phyloP scores from a whole-genome alignment of 148 eudicot genomes.

The Vaccinium corymbosum region DNA sequence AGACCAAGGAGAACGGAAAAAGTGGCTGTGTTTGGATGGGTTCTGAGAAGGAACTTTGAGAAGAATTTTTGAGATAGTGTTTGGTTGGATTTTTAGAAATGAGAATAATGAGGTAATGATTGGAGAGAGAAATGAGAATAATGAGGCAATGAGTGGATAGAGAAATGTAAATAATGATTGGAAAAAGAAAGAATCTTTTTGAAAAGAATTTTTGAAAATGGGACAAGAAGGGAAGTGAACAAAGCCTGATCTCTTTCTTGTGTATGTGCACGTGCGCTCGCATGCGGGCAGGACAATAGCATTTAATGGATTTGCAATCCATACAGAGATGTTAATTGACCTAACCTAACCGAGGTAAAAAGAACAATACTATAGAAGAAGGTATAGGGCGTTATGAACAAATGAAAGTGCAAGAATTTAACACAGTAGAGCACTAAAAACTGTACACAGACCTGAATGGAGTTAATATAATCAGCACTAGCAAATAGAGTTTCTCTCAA shows the following conservation, averaged over 20 bases:
- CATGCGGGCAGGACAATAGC: not conserved
- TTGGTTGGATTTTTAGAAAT: too few species aligned
- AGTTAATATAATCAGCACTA: conserved; percentile 57
- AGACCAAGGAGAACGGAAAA: not conserved
- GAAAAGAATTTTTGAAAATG: too few species aligned
- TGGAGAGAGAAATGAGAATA: too few species aligned
- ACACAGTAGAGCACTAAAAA: not conserved
- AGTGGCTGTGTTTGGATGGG: not conserved
- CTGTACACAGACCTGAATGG: conserved; percentile 59
- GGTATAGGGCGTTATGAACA: not conserved
- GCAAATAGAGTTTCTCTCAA: conserved; percentile 49
- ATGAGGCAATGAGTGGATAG: too few species aligned
- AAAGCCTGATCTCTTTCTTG: not conserved
- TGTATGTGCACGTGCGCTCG: too few species aligned
- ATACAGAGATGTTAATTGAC: not conserved
- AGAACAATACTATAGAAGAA: not conserved
- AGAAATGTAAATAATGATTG: too few species aligned
- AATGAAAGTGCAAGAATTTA: not conserved
- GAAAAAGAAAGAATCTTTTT: too few species aligned
- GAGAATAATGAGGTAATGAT: too few species aligned
- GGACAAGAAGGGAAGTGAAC: too few species aligned
- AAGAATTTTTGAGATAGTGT: too few species aligned
- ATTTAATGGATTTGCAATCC: not conserved
- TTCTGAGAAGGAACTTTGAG: too few species aligned
- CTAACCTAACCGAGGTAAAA: not conserved